A percentile compares a stretch with the other conserved stretches of the same genome.
phyloP scores from a whole-genome alignment of 805 yeast species.

The Lipomyces chichibuensis region DNA sequence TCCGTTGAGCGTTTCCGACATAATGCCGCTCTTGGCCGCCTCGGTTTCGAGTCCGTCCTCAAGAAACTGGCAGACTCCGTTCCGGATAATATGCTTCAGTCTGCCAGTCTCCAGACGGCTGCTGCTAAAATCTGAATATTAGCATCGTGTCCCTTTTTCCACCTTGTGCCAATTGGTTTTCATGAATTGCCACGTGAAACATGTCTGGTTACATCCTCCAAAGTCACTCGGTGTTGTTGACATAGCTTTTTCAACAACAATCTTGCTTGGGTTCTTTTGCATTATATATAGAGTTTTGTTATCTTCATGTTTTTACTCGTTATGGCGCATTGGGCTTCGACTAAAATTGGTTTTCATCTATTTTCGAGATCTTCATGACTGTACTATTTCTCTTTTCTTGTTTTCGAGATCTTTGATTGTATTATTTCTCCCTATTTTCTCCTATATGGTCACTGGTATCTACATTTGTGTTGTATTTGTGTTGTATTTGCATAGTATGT shows the following conservation, averaged over 20 bases:
- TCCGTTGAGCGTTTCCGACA: conserved; percentile 83
- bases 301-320: neutral
- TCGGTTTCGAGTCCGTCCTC: conserved; percentile 83
- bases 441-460: neutral
- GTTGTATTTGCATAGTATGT: neutral
- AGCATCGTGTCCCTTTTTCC: neutral
- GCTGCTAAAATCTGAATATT: neutral
- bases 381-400: neutral
- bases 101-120: neutral
- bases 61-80: conserved; percentile 41
- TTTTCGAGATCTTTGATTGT: neutral
- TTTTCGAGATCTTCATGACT: neutral
- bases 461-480: neutral
- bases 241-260: neutral
- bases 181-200: neutral
- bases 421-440: neutral
- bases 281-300: neutral
- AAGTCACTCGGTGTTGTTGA: neutral
- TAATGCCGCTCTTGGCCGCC: conserved; percentile 79
- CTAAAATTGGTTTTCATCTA: neutral
- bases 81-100: conserved; percentile 30
- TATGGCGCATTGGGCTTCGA: neutral
- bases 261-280: neutral
- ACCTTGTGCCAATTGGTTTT: neutral
- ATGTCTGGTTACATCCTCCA: neutral